Evolutionary conservation across 2,329 filamentous ascomycete species (phyloP), one percentile per base, ranked within the genome.

Genomic region (Peltaster fructicola): DNA sequence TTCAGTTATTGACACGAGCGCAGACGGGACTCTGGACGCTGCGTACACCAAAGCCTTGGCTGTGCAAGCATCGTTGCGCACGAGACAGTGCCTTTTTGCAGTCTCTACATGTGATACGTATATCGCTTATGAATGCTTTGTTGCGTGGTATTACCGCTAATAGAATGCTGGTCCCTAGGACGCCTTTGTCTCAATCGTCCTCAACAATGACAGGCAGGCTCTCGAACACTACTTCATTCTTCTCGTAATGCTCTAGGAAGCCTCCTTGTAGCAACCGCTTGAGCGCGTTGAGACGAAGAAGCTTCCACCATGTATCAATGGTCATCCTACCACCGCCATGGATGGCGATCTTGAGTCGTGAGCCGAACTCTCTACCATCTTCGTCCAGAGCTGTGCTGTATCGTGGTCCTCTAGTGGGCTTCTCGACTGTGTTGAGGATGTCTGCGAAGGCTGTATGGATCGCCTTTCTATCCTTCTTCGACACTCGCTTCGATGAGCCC

Each of bases 281-380:
- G 26, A 79, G 48, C 3, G 63, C 62, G 31, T 70, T 65, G 24
- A 77, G 48, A 15, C 72, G 57, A 36, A 68, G 58, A 38, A 76
- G 53, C 48, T 79, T 79, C 73, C 73, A 79, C 74, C 74, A 80
- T 35, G 64, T 63, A 46, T 79, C 71, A 24, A 79, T 68, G 24
- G 55, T 61, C 55, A 78, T 65, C 26, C 63, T 59, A 3, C 68
- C 65, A 22, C 59, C 61, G 12, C 58, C 56, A 26, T 63, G 57
- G 27, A 78, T 64, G 28, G 63, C 61, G 18, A 79, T 57, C 7
- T 54, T 63, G 52, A 75, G 56, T 29, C 70, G 59, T 30, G 63
- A 71, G 5, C 73, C 73, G 32, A 71, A 70, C 23, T 61, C 57
- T 13, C 56, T 56, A 14, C 68, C 67, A 17, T 73, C 62, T 22